Evolutionary conservation across 1,139 yeast species (phyloP).

Genomic region (Geotrichum candidum): DNA sequence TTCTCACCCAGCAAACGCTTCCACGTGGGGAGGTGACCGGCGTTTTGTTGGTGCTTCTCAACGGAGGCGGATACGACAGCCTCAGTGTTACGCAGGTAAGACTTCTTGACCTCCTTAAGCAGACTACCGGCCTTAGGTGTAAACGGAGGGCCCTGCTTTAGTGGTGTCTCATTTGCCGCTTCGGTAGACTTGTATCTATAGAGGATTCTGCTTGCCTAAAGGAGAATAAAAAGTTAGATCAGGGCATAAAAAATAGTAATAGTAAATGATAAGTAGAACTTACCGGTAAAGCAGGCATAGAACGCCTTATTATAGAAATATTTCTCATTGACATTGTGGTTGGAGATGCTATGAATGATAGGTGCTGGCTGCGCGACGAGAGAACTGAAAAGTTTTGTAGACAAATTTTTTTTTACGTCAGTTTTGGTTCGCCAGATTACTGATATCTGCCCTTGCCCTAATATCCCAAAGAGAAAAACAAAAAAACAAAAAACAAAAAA

Average conservation of each 20-base stretch:
- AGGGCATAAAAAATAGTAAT: neutral
- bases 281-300: neutral
- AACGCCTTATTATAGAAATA: neutral
- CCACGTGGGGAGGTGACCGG: constrained; percentile 50
- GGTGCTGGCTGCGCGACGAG: neutral
- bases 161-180: neutral
- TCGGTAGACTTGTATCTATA: constrained; percentile 1
- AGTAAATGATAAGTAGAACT: too few relatives aligned
- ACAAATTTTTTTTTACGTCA: neutral
- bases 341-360: neutral
- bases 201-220: neutral
- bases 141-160: constrained; percentile 15
- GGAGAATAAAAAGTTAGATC: neutral
- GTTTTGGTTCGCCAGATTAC: neutral
- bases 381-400: neutral
- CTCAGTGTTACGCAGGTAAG: constrained; percentile 12
- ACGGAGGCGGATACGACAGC: constrained; percentile 11
- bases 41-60: constrained; percentile 11
- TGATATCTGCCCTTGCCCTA: neutral
- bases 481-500: neutral
- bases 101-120: constrained; percentile 13
- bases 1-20: constrained; percentile 68
- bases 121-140: constrained; percentile 14
- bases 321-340: constrained; percentile 4
- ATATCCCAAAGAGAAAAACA: neutral